Percentiles rank a stretch among this genome's conserved stretches.
Evolutionary conservation across 1,139 yeast genomes (phyloP).

Genomic region (Taiozyma onychis): DNA sequence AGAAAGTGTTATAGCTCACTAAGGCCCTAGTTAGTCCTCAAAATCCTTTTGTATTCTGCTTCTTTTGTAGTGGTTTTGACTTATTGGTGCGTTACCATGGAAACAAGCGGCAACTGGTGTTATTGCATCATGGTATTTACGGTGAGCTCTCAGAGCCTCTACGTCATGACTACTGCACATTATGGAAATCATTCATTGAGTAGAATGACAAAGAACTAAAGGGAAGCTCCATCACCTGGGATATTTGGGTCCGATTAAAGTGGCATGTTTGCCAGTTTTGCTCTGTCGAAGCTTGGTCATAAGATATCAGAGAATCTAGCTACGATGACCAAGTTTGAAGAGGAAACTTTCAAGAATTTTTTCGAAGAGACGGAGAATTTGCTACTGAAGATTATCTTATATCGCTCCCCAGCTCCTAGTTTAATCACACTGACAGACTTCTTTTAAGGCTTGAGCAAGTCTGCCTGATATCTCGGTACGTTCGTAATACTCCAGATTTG

Average conservation of each 20-base stretch:
- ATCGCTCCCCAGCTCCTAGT: too few relatives aligned
- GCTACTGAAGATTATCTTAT: too few relatives aligned
- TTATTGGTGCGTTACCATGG: constrained; percentile 44
- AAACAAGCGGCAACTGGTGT: constrained; percentile 55
- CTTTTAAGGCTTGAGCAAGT: too few relatives aligned
- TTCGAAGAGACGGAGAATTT: too few relatives aligned
- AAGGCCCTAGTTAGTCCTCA: background rate
- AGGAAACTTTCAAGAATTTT: constrained; percentile 18
- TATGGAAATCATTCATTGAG: constrained; percentile 62
- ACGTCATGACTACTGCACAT: constrained; percentile 47
- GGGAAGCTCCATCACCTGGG: constrained; percentile 55
- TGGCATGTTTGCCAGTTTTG: constrained; percentile 57
- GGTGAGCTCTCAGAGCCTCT: constrained; percentile 47
- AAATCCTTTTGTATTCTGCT: background rate
- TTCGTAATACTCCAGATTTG: too few relatives aligned
- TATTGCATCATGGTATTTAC: constrained; percentile 73
- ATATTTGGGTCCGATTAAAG: constrained; percentile 49
- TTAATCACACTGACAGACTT: too few relatives aligned
- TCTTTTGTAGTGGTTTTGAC: constrained; percentile 21
- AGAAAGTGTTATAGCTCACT: constrained; percentile 42
- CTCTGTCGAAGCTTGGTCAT: constrained; percentile 45
- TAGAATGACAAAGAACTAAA: constrained; percentile 44
- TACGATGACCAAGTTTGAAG: constrained; percentile 31
- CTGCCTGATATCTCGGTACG: too few relatives aligned
- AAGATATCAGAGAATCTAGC: constrained; percentile 21